phyloP scores from a whole-genome alignment of 2,329 filamentous ascomycete genomes.

The Claviceps sp. region DNA sequence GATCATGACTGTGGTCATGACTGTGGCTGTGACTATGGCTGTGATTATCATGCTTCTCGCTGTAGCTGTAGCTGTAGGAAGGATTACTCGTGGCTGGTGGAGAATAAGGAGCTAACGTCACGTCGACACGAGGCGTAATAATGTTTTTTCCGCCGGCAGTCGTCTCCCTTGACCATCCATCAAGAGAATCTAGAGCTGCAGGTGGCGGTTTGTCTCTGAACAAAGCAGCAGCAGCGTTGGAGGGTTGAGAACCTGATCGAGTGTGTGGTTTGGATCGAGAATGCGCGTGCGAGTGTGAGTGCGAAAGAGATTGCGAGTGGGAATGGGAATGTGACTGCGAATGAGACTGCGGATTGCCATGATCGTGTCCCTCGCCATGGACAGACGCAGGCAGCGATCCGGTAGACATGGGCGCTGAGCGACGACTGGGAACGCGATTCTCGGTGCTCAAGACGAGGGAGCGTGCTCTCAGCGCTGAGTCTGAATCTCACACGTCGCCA shows the following conservation, averaged over 20 bases:
- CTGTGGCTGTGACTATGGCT: constrained; percentile 16
- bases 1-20: constrained; percentile 14
- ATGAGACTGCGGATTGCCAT: constrained; percentile 15
- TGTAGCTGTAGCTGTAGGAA: constrained; percentile 8
- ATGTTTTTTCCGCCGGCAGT: constrained; percentile 28
- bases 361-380: constrained; percentile 18
- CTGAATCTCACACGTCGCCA: neutral
- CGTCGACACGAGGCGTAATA: constrained; percentile 20
- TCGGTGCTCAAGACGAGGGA: constrained; percentile 34
- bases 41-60: constrained; percentile 6
- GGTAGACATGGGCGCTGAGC: constrained; percentile 26
- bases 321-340: constrained; percentile 15
- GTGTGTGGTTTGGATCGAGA: constrained; percentile 16
- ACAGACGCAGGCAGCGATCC: constrained; percentile 18
- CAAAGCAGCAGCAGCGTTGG: constrained; percentile 16
- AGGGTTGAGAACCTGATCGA: constrained; percentile 18
- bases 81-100: constrained; percentile 9
- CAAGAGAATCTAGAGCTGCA: constrained; percentile 19
- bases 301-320: neutral
- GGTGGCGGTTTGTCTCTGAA: constrained; percentile 20
- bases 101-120: constrained; percentile 15
- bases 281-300: constrained; percentile 13
- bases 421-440: constrained; percentile 26
- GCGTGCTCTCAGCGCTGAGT: constrained; percentile 12
- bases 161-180: constrained; percentile 28